Percentiles rank a stretch among this genome's conserved stretches.
phyloP scores from a whole-genome alignment of 805 yeast genomes.

The Lipomyces mesembrius region DNA sequence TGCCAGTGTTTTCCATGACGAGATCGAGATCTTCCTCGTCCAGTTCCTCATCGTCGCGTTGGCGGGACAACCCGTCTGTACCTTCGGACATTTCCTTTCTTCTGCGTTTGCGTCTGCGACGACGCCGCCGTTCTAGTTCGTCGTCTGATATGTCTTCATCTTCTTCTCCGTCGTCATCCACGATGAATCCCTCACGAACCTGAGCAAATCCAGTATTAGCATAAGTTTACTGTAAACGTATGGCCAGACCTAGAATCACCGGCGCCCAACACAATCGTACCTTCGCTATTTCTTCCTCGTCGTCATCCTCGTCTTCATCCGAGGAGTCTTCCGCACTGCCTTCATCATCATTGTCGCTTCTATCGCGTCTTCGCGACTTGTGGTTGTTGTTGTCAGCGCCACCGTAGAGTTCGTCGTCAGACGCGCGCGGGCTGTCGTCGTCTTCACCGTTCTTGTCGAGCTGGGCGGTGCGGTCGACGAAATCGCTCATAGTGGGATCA shows the following conservation, averaged over 20 bases:
- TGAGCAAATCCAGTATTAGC: constrained; percentile 16
- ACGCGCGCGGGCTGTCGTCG: constrained; percentile 44
- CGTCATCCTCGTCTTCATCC: constrained; percentile 91
- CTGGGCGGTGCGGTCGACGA: constrained; percentile 31
- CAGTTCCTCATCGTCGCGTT: constrained; percentile 60
- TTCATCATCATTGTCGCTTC: constrained; percentile 51
- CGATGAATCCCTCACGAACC: constrained; percentile 91
- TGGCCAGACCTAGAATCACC: constrained; percentile 1
- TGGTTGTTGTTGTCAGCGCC: constrained; percentile 26
- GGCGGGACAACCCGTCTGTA: constrained; percentile 26
- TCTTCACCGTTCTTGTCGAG: constrained; percentile 35
- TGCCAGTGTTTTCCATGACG: constrained; percentile 87
- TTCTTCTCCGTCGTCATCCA: constrained; percentile 87
- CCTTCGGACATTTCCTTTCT: constrained; percentile 40
- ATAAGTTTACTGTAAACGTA: background rate
- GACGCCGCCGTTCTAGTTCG: constrained; percentile 38
- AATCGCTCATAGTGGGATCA: constrained; percentile 23
- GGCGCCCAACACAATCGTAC: constrained; percentile 30
- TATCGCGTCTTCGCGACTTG: constrained; percentile 36
- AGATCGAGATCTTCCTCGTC: constrained; percentile 96
- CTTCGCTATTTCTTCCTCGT: constrained; percentile 83
- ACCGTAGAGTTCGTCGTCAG: constrained; percentile 53
- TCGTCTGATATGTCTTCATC: constrained; percentile 56
- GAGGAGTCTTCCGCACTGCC: constrained; percentile 68
- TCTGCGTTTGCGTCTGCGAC: constrained; percentile 35